Evolutionary conservation across 2,329 filamentous ascomycete genomes (phyloP), one percentile per base, ranked within the genome.

Genomic region (Aschersonia sp.): DNA sequence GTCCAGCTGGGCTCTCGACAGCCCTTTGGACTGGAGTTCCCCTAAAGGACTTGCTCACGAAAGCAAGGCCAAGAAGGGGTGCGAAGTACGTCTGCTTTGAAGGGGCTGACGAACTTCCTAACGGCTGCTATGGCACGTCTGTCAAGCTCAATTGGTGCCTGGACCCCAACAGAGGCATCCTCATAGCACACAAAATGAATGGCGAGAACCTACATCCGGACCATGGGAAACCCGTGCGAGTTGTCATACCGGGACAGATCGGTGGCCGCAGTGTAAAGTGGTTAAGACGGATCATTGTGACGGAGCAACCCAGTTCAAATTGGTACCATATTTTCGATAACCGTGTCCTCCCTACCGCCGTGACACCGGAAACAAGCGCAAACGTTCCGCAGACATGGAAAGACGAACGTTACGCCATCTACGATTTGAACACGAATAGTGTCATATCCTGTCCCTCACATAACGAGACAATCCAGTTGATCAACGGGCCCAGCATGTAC

Each of bases 251-350:
- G 0, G 89, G 89, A 0, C 87, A 94, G 62, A 95, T 96, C 52
- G 89, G 89, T 35, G 89, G 88, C 1, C 76, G 89, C 52, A 94
- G 87, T 61, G 88, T 96, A 33, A 96, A 96, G 64, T 96, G 89
- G 89, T 62, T 96, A 50, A 90, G 83, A 67, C 81, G 73, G 53
- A 75, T 96, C 51, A 83, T 88, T 42, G 63, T 96, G 46, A 90
- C 87, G 0, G 76, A 81, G 8, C 70, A 73, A 30, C 87, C 88
- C 0, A 94, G 87, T 59, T 83, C 90, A 52, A 95, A 94, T 59
- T 94, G 87, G 87, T 95, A 95, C 57, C 89, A 96, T 63, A 87
- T 94, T 52, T 89, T 92, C 63, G 89, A 96, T 62, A 96, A 96
- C 60, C 73, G 87, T 50, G 87, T 96, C 1, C 67, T 96, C 40